phyloP scores from a whole-genome alignment of 805 yeast species.

The Pichia paraexigua region DNA sequence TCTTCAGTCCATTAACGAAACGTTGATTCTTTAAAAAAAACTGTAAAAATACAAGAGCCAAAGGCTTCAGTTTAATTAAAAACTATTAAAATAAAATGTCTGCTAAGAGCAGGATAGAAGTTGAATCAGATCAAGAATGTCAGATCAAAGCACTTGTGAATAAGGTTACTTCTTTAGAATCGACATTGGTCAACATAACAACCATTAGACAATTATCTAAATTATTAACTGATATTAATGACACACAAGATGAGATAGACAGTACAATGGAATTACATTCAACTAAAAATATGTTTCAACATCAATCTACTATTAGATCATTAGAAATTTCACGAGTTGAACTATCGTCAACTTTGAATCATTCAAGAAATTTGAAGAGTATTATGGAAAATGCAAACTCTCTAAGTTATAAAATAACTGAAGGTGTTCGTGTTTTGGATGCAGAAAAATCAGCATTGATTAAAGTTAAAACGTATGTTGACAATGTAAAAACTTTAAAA shows the following conservation, averaged over 20 bases:
- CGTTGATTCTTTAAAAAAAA: not conserved
- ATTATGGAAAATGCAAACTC: constrained; percentile 54
- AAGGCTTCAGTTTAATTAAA: not conserved
- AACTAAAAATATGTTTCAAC: constrained; percentile 29
- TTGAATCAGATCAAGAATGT: not conserved
- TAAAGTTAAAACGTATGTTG: constrained; percentile 55
- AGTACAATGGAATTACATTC: constrained; percentile 16
- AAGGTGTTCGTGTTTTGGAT: constrained; percentile 62
- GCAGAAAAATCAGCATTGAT: constrained; percentile 59
- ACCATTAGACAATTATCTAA: constrained; percentile 19
- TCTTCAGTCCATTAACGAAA: not conserved
- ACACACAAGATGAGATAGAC: constrained; percentile 21
- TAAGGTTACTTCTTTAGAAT: not conserved
- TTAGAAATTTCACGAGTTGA: constrained; percentile 57
- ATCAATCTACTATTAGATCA: constrained; percentile 32
- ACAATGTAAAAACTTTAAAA: constrained; percentile 57
- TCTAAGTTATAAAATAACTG: constrained; percentile 59
- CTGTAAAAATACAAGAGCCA: not conserved
- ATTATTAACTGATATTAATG: constrained; percentile 18
- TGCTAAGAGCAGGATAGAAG: not conserved
- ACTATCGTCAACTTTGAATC: constrained; percentile 50
- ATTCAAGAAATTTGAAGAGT: constrained; percentile 47
- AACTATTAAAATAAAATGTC: not conserved
- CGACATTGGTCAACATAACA: constrained; percentile 12
- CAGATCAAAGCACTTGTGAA: not conserved